phyloP scores from a whole-genome alignment of 2,329 filamentous ascomycete genomes.

The Plectosphaerella sp. region DNA sequence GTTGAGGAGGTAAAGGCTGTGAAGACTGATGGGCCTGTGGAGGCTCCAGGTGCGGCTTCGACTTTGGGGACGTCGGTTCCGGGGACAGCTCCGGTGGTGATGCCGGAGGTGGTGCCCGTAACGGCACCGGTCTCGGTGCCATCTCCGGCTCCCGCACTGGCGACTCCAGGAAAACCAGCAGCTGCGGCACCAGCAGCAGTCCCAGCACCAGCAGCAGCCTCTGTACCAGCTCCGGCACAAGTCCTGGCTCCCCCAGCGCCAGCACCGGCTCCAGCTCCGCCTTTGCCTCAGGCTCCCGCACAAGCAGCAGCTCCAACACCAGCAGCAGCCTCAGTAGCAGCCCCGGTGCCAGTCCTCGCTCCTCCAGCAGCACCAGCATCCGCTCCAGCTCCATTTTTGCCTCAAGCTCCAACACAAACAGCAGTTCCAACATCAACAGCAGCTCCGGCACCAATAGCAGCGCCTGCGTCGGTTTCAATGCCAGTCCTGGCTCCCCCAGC shows the following conservation, averaged over 20 bases:
- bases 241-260: not conserved
- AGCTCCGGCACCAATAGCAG: not conserved
- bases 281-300: not conserved
- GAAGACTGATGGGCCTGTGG: not conserved
- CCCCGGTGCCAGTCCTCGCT: not conserved
- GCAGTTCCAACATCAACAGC: not conserved
- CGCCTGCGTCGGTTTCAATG: not conserved
- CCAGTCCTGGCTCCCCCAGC: not conserved
- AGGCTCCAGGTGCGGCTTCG: too few relatives aligned
- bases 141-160: too few relatives aligned
- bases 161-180: too few relatives aligned
- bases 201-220: not conserved
- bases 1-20: slow-evolving; percentile 2
- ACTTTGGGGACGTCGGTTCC: too few relatives aligned
- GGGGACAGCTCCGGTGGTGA: too few relatives aligned
- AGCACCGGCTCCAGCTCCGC: not conserved
- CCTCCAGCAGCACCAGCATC: not conserved
- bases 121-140: too few relatives aligned
- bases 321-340: not conserved
- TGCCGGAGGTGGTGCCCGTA: too few relatives aligned
- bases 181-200: too few relatives aligned
- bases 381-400: not conserved
- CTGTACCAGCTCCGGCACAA: not conserved
- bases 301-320: not conserved
- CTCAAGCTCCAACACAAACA: not conserved